Base-by-base conservation (phyloP, 2,329 filamentous ascomycete species). In the Trichoderma brevicompactum region DNA sequence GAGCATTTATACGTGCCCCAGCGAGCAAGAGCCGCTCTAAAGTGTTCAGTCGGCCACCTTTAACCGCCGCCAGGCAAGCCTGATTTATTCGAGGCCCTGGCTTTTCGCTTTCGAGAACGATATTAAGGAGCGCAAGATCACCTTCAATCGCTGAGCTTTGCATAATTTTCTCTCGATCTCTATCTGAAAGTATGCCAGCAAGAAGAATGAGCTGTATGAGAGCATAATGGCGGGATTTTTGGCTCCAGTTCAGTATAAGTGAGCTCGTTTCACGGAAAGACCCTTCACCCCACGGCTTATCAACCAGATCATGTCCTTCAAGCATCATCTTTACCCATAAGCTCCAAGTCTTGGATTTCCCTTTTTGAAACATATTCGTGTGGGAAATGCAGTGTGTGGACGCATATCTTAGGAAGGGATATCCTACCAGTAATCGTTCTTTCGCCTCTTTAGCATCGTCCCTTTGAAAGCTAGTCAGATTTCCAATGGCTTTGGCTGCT, bases 351-450 rank as follows among this genome's bases (percentile, higher is more conserved):
- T 6, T 64, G 1, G 68, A 65, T 19, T 28, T 48, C 7, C 13
- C 54, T 2, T 23, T 17, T 1, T 60, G 12, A 40, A 66, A 68
- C 9, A n/a, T 32, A 2, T 12, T 23, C 8, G 66, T 64, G 40
- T 68, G 68, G 4, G 1, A 40, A 32, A 68, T 44, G 62, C 65
- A 68, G 40, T 66, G 13, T 12, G 19, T n/a, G 12, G 62, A 12
- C 2, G 68, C 68, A 40, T 69, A 69, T 38, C 17, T 7, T 15
- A 69, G 34, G 36, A 69, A 69, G 2, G 64, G 68, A 32, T 66
- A 36, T 19, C 46, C 38, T 13, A 0, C 19, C 10, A 23, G 23
- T 2, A 63, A 5, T 5, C 32, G 7, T 5, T 54, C 60, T 8
- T 7, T 34, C 1, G 28, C n/a, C 0, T 5, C 23, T 12, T 8